Evolutionary conservation across 2,329 filamentous ascomycete genomes (phyloP), one percentile per base, ranked within the genome.

Genomic region (Penicillium sp.): DNA sequence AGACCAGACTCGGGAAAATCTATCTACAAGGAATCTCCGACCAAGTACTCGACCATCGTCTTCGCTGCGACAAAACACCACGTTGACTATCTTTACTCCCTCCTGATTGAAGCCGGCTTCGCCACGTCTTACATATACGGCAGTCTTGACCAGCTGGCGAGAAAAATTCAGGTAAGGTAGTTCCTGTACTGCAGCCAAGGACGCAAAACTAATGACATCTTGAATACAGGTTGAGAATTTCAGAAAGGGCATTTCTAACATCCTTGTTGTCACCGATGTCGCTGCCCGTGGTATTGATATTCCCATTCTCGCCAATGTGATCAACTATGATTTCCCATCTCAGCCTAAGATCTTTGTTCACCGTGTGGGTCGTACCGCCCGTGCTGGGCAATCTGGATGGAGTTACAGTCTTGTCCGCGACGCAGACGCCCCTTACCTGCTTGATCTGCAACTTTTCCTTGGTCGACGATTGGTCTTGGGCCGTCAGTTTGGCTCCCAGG

Each of bases 241-340:
- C 75, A 85, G 96, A 60, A 84, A 83, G 25, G 95, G 95, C 6
- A 85, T 89, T 64, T 90, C 91, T 0, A 94, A 96, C 67, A 92
- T 99, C 50, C 80, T 99, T 8, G 93, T 99, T 2, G 94, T 98
- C 47, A 99, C 95, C 1, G 95, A 99, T 74, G 92, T 99, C 55
- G 95, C 95, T 14, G 95, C 95, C 22, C 86, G 95, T 82, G 94
- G 95, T 86, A 96, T 99, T 62, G 95, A 99, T 86, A 96, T 99
- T 67, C 95, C 95, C 0, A 86, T 97, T 49, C 83, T 99, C 38
- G 93, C 92, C 58, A 98, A 99, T 73, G 95, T 99, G 60, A 94
- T 99, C 81, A 98, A 99, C 81, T 99, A 96, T 77, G 94, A 98
- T 72, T 99, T 99, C 65, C 94, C 95, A 3, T 90, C 94, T 1